These are phyloP conservation scores for Erodium moschatum DNA, from an alignment of 441 rosid species.

Conservation along the genomic window DNA sequence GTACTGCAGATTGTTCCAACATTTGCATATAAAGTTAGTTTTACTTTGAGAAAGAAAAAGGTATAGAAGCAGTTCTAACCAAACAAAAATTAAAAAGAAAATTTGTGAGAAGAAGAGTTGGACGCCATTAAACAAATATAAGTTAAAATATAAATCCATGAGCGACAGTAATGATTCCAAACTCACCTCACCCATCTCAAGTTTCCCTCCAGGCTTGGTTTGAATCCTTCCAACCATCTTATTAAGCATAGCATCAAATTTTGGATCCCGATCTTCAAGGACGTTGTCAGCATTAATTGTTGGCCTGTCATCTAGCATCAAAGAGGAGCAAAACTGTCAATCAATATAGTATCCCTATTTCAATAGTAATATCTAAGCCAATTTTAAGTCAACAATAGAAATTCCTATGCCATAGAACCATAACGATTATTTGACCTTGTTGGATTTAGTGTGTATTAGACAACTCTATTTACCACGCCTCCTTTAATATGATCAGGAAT, in stretches of 20 bases:
- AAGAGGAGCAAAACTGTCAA: constrained; percentile 1
- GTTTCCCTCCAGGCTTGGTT: constrained; percentile 75
- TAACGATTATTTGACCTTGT: background rate
- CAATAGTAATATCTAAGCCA: background rate
- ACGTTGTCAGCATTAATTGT: constrained; percentile 37
- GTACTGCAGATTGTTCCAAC: background rate
- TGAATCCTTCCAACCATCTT: constrained; percentile 81
- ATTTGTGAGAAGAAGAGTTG: background rate
- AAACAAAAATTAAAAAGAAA: background rate
- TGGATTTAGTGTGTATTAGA: background rate
- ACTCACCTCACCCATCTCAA: constrained; percentile 80
- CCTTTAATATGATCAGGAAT: background rate
- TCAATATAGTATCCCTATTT: background rate
- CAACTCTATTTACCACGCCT: background rate
- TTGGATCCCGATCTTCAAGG: constrained; percentile 59
- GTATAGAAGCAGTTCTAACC: background rate
- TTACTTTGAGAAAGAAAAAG: background rate
- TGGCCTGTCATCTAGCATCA: constrained; percentile 26
- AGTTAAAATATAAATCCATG: background rate
- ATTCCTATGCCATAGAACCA: background rate
- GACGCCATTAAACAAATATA: background rate
- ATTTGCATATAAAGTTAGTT: background rate
- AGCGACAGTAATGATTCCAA: background rate
- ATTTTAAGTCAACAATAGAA: background rate
- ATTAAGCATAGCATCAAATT: constrained; percentile 67